Conservation (phyloP, 768 basidiomycete genomes). For the Asterophora lycoperdoides region DNA sequence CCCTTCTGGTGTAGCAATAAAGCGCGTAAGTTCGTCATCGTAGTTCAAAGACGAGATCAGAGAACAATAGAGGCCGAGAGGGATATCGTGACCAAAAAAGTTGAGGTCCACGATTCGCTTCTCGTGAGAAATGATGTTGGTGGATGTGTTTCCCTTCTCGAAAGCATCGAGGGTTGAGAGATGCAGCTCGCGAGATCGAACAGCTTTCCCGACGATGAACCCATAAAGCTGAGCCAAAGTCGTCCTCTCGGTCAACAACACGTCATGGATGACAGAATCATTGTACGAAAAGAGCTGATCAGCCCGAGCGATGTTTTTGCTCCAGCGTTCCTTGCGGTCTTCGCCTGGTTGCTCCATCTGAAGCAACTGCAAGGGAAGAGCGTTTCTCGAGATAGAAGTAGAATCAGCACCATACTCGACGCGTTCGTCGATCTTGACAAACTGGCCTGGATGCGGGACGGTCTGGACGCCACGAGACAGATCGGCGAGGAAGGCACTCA, state of each 20-base stretch:
- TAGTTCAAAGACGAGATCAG: conserved; percentile 54
- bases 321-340: conserved; percentile 40
- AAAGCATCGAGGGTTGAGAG: conserved; percentile 48
- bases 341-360: conserved; percentile 42
- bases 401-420: conserved; percentile 51
- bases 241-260: conserved; percentile 64
- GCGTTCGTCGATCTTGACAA: conserved; percentile 50
- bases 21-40: conserved; percentile 51
- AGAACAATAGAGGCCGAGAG: conserved; percentile 61
- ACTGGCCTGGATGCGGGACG: conserved; percentile 29
- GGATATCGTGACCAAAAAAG: conserved; percentile 60
- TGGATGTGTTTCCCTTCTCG: conserved; percentile 32
- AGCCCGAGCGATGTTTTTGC: conserved; percentile 40
- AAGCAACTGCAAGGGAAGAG: conserved; percentile 41
- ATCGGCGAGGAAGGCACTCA: conserved; percentile 57
- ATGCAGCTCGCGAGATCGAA: conserved; percentile 64
- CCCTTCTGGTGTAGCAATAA: conserved; percentile 47
- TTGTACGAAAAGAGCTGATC: conserved; percentile 52
- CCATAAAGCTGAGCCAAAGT: conserved; percentile 75
- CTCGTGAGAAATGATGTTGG: conserved; percentile 46
- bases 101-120: conserved; percentile 56
- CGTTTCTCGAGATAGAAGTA: conserved; percentile 24
- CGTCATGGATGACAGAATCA: conserved; percentile 51
- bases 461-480: conserved; percentile 39
- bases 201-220: conserved; percentile 61